Conservation (phyloP, 441 rosid genomes). For the Sinapis alba region DNA sequence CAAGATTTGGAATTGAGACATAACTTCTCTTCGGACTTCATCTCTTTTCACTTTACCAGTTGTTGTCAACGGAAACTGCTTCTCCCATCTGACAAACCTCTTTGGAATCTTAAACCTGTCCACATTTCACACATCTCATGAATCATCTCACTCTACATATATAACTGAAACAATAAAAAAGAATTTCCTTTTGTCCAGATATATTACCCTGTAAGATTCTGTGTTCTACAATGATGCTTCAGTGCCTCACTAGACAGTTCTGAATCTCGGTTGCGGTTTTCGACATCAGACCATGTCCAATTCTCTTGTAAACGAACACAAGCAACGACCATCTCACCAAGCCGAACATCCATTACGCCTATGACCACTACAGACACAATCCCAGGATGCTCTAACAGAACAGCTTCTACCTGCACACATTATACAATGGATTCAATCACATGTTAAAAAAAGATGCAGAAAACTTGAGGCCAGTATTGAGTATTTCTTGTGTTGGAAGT, state of each 20-base stretch:
- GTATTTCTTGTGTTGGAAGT: conserved; percentile 9
- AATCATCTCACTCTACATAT: neutral
- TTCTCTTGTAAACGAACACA: conserved; percentile 59
- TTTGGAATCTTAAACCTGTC: conserved; percentile 84
- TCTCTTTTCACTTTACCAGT: conserved; percentile 79
- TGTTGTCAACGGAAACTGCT: conserved; percentile 65
- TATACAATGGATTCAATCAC: neutral
- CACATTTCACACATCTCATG: conserved; percentile 10
- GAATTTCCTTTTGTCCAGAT: neutral
- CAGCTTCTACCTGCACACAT: conserved; percentile 57
- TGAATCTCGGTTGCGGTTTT: conserved; percentile 26
- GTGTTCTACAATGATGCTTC: conserved; percentile 47
- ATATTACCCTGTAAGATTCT: conserved; percentile 59
- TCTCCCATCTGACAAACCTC: conserved; percentile 58
- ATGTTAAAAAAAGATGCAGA: neutral
- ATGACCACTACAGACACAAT: conserved; percentile 53
- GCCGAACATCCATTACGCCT: conserved; percentile 64
- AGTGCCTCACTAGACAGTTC: conserved; percentile 58
- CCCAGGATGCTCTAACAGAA: conserved; percentile 66
- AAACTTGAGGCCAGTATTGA: neutral
- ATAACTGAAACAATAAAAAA: neutral
- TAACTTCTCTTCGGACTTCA: conserved; percentile 54
- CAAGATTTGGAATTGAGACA: conserved; percentile 43
- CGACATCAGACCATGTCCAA: conserved; percentile 65
- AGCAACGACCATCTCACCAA: conserved; percentile 81